Base-by-base conservation (phyloP, 179 eudicot species). In the Corrigiola litoralis region DNA sequence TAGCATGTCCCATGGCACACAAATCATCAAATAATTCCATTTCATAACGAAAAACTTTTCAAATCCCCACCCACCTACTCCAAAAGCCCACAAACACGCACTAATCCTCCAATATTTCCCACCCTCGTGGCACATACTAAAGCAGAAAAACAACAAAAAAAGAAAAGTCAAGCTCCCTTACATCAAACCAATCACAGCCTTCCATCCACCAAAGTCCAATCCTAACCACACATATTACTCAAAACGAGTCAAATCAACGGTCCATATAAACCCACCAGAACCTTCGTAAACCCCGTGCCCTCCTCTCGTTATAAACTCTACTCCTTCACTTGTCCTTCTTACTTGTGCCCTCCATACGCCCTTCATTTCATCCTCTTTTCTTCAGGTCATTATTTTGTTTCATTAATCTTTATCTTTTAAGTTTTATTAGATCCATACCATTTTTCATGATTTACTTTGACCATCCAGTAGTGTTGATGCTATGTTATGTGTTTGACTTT, bases 331-430 rank as follows among this genome's bases (percentile, higher is more conserved):
- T 8, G 3, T 2, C 21, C 23, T 25, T 21, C 40, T 13, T 51
- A 50, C 52, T 63, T 21, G 77, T 68, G 72, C 29, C 55, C 21
- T 28, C 40, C 79, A 58, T 63, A 56, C 52, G 64, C 49, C 44
- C 23, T 17, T 44, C 42, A 33, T 62, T 47, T 34, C 40, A 20
- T 50, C 37, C 58, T 44, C 42, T 41, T 65, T 44, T 72, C 46
- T 53, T 60, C 18, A 14, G 21, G 14, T 44, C 18, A 44, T 14
- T 14, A 44, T 44, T 17, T 44, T 44, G 48, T 45, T n/a, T 2
- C 6, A 45, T 45, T 14, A 4, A 16, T n/a, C n/a, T n/a, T n/a
- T n/a, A n/a, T n/a, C n/a, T n/a, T n/a, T n/a, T n/a, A n/a, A n/a
- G n/a, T n/a, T n/a, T n/a, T n/a, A n/a, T n/a, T n/a, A n/a, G n/a